These are phyloP conservation scores for Triticum timopheevii DNA, from an alignment of 176 grass and related monocot genomes.

Conservation along the genomic window DNA sequence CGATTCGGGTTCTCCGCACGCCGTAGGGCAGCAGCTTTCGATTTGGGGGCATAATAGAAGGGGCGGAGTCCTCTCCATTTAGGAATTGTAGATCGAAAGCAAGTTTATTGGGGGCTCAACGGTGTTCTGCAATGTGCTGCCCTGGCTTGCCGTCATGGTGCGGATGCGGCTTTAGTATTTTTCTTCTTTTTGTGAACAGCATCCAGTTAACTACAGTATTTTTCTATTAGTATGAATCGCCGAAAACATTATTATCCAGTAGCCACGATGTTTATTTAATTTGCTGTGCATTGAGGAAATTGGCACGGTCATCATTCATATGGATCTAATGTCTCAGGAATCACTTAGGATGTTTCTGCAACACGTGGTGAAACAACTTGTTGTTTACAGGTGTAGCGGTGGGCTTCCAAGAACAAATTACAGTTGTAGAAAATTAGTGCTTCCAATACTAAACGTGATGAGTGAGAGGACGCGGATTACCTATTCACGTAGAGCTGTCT, in stretches of 20 bases:
- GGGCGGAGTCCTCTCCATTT: neutral
- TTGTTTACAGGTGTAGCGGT: slow-evolving; percentile 24
- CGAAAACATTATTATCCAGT: neutral
- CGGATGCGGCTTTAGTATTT: neutral
- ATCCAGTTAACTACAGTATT: neutral
- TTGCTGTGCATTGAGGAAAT: neutral
- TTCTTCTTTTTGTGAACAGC: neutral
- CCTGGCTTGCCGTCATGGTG: neutral
- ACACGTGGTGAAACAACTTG: neutral
- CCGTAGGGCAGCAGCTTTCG: neutral
- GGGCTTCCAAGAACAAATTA: slow-evolving; percentile 21
- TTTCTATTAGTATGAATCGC: neutral
- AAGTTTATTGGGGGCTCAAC: neutral
- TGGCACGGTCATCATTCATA: neutral
- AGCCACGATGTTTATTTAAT: neutral
- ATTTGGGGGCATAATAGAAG: neutral
- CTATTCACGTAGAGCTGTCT: slow-evolving; percentile 44
- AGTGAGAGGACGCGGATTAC: slow-evolving; percentile 32
- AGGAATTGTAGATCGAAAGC: slow-evolving; percentile 19
- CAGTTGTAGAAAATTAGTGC: slow-evolving; percentile 21
- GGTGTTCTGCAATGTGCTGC: neutral
- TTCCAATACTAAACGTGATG: slow-evolving; percentile 38
- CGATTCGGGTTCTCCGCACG: slow-evolving; percentile 26
- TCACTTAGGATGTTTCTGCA: neutral
- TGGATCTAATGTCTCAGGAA: neutral